phyloP scores from a whole-genome alignment of 2,329 filamentous ascomycete genomes.

The Trichothecium sympodiale region DNA sequence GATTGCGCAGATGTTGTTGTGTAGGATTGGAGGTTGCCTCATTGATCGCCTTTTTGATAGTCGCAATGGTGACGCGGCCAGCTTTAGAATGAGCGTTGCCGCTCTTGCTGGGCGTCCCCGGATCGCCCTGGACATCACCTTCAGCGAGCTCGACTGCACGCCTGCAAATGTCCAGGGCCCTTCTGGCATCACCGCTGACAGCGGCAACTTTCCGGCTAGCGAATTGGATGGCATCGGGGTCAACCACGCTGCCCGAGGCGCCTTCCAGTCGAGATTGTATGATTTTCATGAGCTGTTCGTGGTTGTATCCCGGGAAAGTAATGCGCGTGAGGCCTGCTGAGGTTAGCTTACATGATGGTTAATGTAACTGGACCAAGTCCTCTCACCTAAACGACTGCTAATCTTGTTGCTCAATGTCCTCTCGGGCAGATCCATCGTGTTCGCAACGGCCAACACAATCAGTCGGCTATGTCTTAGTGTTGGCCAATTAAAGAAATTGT shows the following conservation, averaged over 20 bases:
- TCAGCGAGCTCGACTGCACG: slow-evolving; percentile 93
- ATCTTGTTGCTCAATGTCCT: slow-evolving; percentile 97
- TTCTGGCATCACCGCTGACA: slow-evolving; percentile 85
- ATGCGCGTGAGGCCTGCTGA: slow-evolving; percentile 67
- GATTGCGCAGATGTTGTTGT: slow-evolving; percentile 74
- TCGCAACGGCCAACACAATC: slow-evolving; percentile 93
- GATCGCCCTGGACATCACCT: slow-evolving; percentile 42
- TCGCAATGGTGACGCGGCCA: slow-evolving; percentile 74
- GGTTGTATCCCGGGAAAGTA: slow-evolving; percentile 93
- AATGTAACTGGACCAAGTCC: neutral
- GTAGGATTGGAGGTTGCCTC: slow-evolving; percentile 90
- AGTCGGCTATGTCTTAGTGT: slow-evolving; percentile 80
- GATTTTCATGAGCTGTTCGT: slow-evolving; percentile 94
- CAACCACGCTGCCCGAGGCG: slow-evolving; percentile 80
- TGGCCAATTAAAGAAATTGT: slow-evolving; percentile 99
- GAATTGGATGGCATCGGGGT: slow-evolving; percentile 89
- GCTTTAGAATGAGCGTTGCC: slow-evolving; percentile 14
- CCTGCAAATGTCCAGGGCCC: slow-evolving; percentile 89
- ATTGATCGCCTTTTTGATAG: slow-evolving; percentile 86
- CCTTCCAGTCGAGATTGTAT: slow-evolving; percentile 88
- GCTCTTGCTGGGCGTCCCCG: slow-evolving; percentile 52
- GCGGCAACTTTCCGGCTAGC: slow-evolving; percentile 93
- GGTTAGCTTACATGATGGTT: slow-evolving; percentile 3
- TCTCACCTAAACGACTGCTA: slow-evolving; percentile 64
- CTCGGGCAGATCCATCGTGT: slow-evolving; percentile 97